Evolutionary conservation across 2,329 filamentous ascomycete species (phyloP).

Genomic region (Epichloe festucae): DNA sequence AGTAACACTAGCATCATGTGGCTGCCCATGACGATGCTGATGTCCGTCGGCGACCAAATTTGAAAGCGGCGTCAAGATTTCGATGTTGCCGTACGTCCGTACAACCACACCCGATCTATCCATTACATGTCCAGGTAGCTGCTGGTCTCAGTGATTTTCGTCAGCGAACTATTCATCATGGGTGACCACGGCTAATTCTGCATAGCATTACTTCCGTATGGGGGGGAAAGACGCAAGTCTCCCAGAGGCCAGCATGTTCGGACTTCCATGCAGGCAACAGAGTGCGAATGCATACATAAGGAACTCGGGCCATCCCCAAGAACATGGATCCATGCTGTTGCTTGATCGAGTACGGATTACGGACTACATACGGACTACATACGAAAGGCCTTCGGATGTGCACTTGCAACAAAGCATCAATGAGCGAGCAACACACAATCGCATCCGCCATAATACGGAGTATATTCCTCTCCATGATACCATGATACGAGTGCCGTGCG

Average conservation of each 20-base stretch:
- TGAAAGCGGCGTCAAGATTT: neutral
- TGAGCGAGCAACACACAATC: neutral
- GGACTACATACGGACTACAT: too few relatives aligned
- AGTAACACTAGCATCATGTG: conserved; percentile 2
- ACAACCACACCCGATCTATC: conserved; percentile 1
- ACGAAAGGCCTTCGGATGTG: neutral
- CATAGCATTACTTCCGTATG: neutral
- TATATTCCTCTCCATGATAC: neutral
- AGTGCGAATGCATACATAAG: neutral
- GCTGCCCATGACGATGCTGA: conserved; percentile 1
- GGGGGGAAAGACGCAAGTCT: neutral
- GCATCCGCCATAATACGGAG: neutral
- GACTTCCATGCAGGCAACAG: neutral
- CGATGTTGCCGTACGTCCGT: neutral
- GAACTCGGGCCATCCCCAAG: neutral
- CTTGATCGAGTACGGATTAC: neutral
- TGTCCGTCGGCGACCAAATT: neutral
- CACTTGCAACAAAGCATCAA: neutral
- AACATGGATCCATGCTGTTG: neutral
- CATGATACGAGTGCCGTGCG: too few relatives aligned
- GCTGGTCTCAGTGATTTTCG: neutral
- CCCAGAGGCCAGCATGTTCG: neutral
- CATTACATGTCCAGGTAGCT: conserved; percentile 1
- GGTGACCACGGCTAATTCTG: neutral
- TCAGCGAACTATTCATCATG: neutral